These are phyloP conservation scores for Astrothelium subdiscretum DNA, from an alignment of 495 filamentous ascomycete species.

Conservation along the genomic window DNA sequence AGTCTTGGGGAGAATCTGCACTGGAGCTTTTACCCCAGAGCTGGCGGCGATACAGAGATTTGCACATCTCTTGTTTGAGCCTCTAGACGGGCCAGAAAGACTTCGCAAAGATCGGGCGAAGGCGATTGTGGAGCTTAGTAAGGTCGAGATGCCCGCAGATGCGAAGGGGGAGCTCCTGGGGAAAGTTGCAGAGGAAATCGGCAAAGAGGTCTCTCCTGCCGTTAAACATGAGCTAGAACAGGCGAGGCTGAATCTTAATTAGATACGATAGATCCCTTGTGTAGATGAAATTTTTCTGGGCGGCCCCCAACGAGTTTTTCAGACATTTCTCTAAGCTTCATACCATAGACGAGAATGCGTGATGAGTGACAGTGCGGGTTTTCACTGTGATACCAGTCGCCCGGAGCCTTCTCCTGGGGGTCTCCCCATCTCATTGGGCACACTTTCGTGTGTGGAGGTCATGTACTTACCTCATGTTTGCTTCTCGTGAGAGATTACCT, in stretches of 20 bases:
- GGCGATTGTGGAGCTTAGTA: conserved; percentile 10
- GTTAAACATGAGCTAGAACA: conserved; percentile 3
- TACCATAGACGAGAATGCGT: too few species aligned
- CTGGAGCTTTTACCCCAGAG: neutral
- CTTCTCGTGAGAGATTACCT: neutral
- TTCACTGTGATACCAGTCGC: too few species aligned
- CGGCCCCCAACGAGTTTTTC: neutral
- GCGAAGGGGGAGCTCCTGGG: neutral
- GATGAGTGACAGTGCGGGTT: too few species aligned
- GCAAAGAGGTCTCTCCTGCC: neutral
- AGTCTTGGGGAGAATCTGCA: neutral
- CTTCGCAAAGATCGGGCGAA: conserved; percentile 18
- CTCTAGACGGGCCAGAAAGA: conserved; percentile 17
- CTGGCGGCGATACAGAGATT: neutral
- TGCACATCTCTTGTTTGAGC: conserved; percentile 13
- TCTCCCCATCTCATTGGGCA: too few species aligned
- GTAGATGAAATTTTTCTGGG: neutral
- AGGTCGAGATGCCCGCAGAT: neutral
- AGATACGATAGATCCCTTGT: neutral
- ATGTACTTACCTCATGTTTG: too few species aligned
- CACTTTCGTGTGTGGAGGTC: too few species aligned
- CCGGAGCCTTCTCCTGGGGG: too few species aligned
- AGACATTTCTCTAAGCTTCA: too few species aligned
- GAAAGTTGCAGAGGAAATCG: conserved; percentile 4
- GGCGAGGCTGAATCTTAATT: neutral